Percentiles rank a stretch among this genome's conserved stretches.
Conservation (phyloP, 2,329 filamentous ascomycete genomes). For the Diaporthe ampelina region DNA sequence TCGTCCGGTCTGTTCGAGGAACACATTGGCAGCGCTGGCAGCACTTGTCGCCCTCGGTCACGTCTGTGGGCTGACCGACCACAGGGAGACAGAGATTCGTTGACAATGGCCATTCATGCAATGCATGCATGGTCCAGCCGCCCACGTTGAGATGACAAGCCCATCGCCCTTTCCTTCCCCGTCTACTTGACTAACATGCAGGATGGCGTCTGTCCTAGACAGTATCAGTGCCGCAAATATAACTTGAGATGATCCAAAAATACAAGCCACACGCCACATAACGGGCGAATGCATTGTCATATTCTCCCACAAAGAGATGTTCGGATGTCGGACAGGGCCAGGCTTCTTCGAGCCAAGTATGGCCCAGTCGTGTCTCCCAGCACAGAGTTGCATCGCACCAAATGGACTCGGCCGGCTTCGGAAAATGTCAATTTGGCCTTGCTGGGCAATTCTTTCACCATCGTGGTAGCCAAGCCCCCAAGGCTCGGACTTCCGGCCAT, state of each 20-base stretch:
- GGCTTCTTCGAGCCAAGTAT: not conserved
- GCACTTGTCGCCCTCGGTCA: slow-evolving; percentile 9
- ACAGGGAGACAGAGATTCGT: not conserved
- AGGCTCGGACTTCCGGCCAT: slow-evolving; percentile 8
- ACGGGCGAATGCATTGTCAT: slow-evolving; percentile 15
- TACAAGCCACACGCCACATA: slow-evolving; percentile 29
- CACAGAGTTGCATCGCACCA: slow-evolving; percentile 11
- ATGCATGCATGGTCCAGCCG: slow-evolving; percentile 21
- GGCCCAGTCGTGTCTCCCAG: slow-evolving; percentile 4
- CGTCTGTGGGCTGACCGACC: slow-evolving; percentile 23
- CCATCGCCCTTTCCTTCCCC: not conserved
- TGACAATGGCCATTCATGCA: slow-evolving; percentile 3
- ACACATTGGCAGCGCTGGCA: not conserved
- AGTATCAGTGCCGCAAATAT: slow-evolving; percentile 18
- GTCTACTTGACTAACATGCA: not conserved
- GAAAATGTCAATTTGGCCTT: not conserved
- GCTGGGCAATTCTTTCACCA: slow-evolving; percentile 4
- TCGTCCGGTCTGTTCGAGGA: not conserved
- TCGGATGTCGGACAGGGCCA: slow-evolving; percentile 29
- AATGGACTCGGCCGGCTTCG: slow-evolving; percentile 15
- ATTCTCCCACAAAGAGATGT: not conserved
- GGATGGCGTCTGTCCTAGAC: slow-evolving; percentile 27
- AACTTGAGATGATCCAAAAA: slow-evolving; percentile 32
- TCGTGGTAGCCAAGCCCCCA: not conserved
- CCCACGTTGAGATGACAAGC: slow-evolving; percentile 29